phyloP scores from a whole-genome alignment of 257 asterid species.

The Asclepias syriaca region DNA sequence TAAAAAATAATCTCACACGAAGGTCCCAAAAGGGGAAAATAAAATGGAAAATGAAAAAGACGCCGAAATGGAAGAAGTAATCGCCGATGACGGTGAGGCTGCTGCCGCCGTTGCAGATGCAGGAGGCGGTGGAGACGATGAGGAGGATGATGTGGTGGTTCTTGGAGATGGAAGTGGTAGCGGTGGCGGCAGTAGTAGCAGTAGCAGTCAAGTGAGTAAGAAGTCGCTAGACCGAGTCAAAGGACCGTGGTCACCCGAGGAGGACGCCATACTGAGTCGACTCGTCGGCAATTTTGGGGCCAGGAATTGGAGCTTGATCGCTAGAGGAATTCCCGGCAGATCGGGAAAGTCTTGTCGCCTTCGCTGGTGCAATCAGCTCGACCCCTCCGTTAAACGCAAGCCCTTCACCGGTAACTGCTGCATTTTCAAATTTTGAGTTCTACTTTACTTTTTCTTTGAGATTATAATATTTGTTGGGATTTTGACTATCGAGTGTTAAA shows the following conservation, averaged over 20 bases:
- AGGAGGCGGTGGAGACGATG: constrained; percentile 9
- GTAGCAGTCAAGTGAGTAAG: constrained; percentile 28
- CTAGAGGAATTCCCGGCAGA: constrained; percentile 86
- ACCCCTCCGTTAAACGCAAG: constrained; percentile 73
- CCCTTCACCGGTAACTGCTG: constrained; percentile 63
- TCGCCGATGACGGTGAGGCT: not conserved
- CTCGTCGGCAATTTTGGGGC: constrained; percentile 71
- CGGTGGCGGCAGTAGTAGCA: constrained; percentile 28
- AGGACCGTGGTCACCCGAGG: constrained; percentile 95
- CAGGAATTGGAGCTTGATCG: constrained; percentile 81
- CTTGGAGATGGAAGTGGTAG: constrained; percentile 31
- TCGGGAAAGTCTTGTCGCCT: constrained; percentile 92
- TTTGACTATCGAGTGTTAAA: not conserved
- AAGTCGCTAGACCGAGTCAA: constrained; percentile 55
- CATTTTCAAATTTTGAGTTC: not conserved
- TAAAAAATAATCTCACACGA: not conserved
- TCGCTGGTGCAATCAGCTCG: constrained; percentile 96
- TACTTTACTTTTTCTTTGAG: not conserved
- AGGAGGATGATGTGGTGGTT: constrained; percentile 24
- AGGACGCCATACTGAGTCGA: constrained; percentile 61
- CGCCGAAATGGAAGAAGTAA: not conserved
- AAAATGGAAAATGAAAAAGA: constrained; percentile 9
- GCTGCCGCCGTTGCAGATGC: not conserved
- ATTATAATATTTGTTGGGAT: too few species aligned
- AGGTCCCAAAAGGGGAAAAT: not conserved